A percentile compares a stretch with the other conserved stretches of the same genome.
Conservation (phyloP, 805 yeast species). For the Millerozyma miso region DNA sequence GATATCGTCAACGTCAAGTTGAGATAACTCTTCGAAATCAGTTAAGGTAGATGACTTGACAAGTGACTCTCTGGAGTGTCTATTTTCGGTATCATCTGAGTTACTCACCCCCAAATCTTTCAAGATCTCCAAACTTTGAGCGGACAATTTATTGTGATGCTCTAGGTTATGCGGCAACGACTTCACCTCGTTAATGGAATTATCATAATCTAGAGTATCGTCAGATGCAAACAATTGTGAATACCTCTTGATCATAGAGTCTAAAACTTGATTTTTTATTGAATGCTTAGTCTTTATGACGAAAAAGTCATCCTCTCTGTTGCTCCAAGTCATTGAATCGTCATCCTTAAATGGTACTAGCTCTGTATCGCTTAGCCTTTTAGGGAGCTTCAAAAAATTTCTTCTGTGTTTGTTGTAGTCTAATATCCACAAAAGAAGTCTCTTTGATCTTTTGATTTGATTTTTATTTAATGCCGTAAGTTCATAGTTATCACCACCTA, state of each 20-base stretch:
- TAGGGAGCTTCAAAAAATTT: slow-evolving; percentile 16
- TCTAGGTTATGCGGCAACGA: slow-evolving; percentile 7
- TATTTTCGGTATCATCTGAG: neutral
- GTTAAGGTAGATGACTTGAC: neutral
- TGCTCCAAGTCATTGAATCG: slow-evolving; percentile 30
- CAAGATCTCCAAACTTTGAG: slow-evolving; percentile 15
- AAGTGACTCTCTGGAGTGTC: neutral
- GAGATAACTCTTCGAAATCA: neutral
- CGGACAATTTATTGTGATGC: slow-evolving; percentile 5
- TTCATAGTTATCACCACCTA: slow-evolving; percentile 24
- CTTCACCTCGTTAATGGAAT: slow-evolving; percentile 13
- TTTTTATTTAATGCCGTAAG: slow-evolving; percentile 23
- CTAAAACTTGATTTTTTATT: slow-evolving; percentile 1
- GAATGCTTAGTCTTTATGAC: slow-evolving; percentile 6
- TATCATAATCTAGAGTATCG: slow-evolving; percentile 8
- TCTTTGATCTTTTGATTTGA: slow-evolving; percentile 31
- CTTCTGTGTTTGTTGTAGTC: slow-evolving; percentile 27
- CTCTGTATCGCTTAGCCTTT: slow-evolving; percentile 3
- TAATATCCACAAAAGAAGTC: slow-evolving; percentile 37
- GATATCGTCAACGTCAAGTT: slow-evolving; percentile 11
- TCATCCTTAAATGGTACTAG: slow-evolving; percentile 28
- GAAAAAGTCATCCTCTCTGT: slow-evolving; percentile 16
- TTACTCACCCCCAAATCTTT: slow-evolving; percentile 13
- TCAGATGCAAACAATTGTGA: slow-evolving; percentile 12
- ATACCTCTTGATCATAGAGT: slow-evolving; percentile 7